Evolutionary conservation across 805 yeast genomes (phyloP).

Genomic region (Kregervanrija delftensis): DNA sequence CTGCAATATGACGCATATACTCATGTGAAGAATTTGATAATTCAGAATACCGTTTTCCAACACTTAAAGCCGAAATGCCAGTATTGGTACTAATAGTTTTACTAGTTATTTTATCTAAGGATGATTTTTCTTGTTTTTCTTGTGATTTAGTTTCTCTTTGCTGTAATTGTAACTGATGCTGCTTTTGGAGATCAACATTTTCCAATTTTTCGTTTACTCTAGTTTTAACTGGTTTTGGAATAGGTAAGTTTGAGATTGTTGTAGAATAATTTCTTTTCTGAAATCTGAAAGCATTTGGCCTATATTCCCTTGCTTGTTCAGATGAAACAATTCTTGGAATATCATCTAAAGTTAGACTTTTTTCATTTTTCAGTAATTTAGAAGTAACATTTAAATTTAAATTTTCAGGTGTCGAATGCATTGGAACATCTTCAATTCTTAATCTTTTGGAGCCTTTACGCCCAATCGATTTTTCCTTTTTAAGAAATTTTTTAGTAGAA

Average conservation of each 20-base stretch:
- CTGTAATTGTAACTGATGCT: not conserved
- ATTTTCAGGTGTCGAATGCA: conserved; percentile 11
- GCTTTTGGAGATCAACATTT: not conserved
- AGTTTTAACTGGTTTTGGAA: conserved; percentile 23
- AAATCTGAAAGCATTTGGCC: conserved; percentile 89
- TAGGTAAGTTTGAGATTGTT: conserved; percentile 31
- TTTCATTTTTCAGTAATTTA: conserved; percentile 68
- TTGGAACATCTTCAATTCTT: conserved; percentile 25
- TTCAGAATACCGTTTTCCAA: conserved; percentile 47
- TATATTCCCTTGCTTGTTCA: conserved; percentile 88
- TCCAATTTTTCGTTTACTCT: conserved; percentile 3
- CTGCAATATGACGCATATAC: conserved; percentile 52
- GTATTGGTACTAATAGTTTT: too few species aligned
- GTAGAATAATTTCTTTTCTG: conserved; percentile 39
- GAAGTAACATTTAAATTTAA: conserved; percentile 53
- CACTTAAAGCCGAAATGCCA: not conserved
- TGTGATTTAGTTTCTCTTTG: conserved; percentile 1
- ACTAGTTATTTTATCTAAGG: not conserved
- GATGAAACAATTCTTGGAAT: conserved; percentile 96
- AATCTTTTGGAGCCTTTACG: conserved; percentile 25
- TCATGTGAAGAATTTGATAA: conserved; percentile 50
- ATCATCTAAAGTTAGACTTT: conserved; percentile 86
- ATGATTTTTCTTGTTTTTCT: not conserved
- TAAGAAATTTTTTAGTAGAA: conserved; percentile 4
- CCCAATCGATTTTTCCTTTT: conserved; percentile 12